Evolutionary conservation across 2,329 filamentous ascomycete species (phyloP), one percentile per base, ranked within the genome.

Genomic region (Xylaria polymorpha): DNA sequence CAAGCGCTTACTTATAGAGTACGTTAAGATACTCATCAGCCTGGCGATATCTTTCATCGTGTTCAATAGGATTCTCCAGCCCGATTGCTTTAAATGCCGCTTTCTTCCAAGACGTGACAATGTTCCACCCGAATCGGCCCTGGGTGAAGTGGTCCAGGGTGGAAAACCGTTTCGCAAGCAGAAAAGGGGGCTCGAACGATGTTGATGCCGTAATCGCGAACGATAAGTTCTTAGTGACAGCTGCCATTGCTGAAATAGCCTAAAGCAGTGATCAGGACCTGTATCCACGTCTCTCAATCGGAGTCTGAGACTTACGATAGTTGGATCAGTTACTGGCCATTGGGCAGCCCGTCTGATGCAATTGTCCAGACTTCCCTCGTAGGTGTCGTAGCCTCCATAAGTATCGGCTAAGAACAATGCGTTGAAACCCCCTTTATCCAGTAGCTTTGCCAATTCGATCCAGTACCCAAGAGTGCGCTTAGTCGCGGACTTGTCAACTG

Each of bases 391-490:
- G 0, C 87, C 88, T 1, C 88, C 88, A 61, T 90, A 90, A 0
- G 88, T 90, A 73, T 92, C 90, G 0, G 90, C 90, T 4, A 92
- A 82, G 74, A 91, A 91, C 4, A 92, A 77, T 0, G 88, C 87
- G 68, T 90, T 91, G 79, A 91, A 88, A 7, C 85, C 85, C 3
- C 88, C 89, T 12, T 84, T 81, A 66, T 91, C 89, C 0, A 91
- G 81, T 0, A 91, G 76, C 68, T 90, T 87, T 9, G 89, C 89
- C 0, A 91, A 80, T 22, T 91, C 83, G 29, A 88, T 86, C 88
- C 88, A 91, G 74, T 91, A 91, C 12, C 86, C 81, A 1, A 91
- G 81, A 18, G 81, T 85, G 32, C 87, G 82, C 70, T 91, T 91
- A 0, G 85, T 87, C 0, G 86, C 85, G 0, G 88, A 90, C 66